Evolutionary conservation across 805 yeast genomes (phyloP).

Genomic region (Metschnikowia continentalis): DNA sequence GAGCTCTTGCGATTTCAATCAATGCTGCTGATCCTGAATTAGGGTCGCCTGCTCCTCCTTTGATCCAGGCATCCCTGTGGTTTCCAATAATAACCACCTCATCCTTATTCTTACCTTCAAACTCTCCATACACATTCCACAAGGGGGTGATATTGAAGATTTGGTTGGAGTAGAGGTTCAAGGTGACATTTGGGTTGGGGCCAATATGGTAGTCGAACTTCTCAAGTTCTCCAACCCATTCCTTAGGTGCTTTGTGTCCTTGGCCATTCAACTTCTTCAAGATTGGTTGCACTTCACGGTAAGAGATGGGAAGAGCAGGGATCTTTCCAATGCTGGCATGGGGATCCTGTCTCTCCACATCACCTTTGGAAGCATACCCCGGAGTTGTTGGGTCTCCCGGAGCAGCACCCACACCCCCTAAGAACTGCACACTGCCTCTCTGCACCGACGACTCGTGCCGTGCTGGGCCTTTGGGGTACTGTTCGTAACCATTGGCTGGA

Average conservation of each 20-base stretch:
- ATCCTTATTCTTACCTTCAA: slow-evolving; percentile 49
- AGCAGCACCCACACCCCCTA: slow-evolving; percentile 44
- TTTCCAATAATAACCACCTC: slow-evolving; percentile 66
- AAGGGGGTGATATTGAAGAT: slow-evolving; percentile 58
- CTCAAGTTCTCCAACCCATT: slow-evolving; percentile 34
- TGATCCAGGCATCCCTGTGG: slow-evolving; percentile 79
- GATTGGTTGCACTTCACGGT: slow-evolving; percentile 59
- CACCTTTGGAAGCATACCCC: slow-evolving; percentile 50
- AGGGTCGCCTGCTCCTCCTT: slow-evolving; percentile 78
- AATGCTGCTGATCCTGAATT: slow-evolving; percentile 67
- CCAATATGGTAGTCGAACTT: slow-evolving; percentile 52
- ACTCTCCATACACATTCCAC: slow-evolving; percentile 58
- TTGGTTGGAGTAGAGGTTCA: slow-evolving; percentile 59
- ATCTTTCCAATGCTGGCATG: slow-evolving; percentile 52
- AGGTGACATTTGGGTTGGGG: slow-evolving; percentile 36
- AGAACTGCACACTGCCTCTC: slow-evolving; percentile 56
- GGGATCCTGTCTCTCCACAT: slow-evolving; percentile 18
- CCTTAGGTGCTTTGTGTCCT: slow-evolving; percentile 47
- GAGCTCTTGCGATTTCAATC: slow-evolving; percentile 59
- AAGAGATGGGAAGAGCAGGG: slow-evolving; percentile 69
- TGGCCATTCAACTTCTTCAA: slow-evolving; percentile 53
- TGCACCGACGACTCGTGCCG: slow-evolving; percentile 58
- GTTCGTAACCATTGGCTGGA: slow-evolving; percentile 48
- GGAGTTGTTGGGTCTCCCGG: slow-evolving; percentile 83
- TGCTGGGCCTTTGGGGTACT: slow-evolving; percentile 65